These are phyloP conservation scores for Cucurbita argyrosperma DNA, from an alignment of 306 rosid genomes.

Conservation along the genomic window DNA sequence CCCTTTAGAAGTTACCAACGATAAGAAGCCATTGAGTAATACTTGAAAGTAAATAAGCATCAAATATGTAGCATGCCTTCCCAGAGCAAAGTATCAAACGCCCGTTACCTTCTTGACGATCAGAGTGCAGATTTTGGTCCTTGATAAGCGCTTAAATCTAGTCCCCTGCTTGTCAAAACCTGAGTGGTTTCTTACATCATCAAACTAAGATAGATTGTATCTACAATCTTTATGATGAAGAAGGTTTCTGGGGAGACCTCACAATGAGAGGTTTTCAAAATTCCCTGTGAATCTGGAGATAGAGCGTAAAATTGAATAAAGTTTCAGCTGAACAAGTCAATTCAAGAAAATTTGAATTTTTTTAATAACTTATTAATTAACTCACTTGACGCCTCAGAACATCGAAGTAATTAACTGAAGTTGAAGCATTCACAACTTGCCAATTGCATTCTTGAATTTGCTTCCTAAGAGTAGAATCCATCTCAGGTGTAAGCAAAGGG, in stretches of 20 bases:
- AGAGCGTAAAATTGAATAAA: background rate
- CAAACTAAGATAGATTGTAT: constrained; percentile 81
- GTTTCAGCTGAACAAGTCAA: background rate
- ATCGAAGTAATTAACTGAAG: constrained; percentile 95
- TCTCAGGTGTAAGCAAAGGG: constrained; percentile 81
- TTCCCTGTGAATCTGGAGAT: constrained; percentile 62
- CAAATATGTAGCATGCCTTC: constrained; percentile 40
- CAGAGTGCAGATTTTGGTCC: constrained; percentile 68
- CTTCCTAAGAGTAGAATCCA: constrained; percentile 81
- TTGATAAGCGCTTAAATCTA: constrained; percentile 88
- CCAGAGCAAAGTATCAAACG: constrained; percentile 91
- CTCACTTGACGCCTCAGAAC: constrained; percentile 83
- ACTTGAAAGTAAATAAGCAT: background rate
- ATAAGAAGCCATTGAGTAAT: background rate
- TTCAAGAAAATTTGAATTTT: background rate
- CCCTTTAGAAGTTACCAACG: background rate
- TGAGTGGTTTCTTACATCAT: constrained; percentile 91
- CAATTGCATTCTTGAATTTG: constrained; percentile 97
- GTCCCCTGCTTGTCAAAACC: constrained; percentile 98
- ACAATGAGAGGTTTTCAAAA: constrained; percentile 90
- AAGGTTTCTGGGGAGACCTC: constrained; percentile 84
- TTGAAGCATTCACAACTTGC: constrained; percentile 90
- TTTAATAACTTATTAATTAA: background rate
- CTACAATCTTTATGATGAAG: constrained; percentile 87
- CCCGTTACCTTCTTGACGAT: constrained; percentile 70